Conservation (phyloP, 805 yeast genomes). For the Teunomyces cretensis region DNA sequence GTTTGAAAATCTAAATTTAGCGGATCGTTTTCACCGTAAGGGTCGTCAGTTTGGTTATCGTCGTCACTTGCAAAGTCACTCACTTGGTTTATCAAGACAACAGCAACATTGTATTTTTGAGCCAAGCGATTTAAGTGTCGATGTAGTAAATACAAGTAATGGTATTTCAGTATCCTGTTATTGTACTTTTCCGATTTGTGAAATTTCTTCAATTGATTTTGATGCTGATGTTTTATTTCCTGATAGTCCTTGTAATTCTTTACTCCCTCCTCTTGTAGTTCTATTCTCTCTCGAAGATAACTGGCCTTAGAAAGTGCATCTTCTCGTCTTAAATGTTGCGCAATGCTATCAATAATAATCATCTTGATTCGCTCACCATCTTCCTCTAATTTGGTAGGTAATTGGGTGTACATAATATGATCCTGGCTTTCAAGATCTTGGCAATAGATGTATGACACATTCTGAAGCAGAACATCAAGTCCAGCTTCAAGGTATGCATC, state of each 20-base stretch:
- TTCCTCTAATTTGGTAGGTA: constrained; percentile 49
- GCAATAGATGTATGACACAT: constrained; percentile 56
- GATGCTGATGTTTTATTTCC: constrained; percentile 15
- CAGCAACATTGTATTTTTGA: constrained; percentile 14
- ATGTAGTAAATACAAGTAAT: constrained; percentile 17
- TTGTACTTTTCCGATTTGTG: constrained; percentile 25
- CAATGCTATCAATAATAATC: constrained; percentile 76
- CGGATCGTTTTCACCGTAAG: constrained; percentile 10
- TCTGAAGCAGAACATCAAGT: constrained; percentile 23
- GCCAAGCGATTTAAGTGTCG: constrained; percentile 19
- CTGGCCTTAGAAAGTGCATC: constrained; percentile 34
- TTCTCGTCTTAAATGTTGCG: constrained; percentile 76
- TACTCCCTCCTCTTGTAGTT: constrained; percentile 17
- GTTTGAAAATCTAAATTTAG: constrained; percentile 17
- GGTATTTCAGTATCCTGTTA: constrained; percentile 16
- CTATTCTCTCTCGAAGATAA: constrained; percentile 30
- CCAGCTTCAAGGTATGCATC: constrained; percentile 5
- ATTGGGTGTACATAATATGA: constrained; percentile 65
- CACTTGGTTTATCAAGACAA: constrained; percentile 25
- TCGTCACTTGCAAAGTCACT: constrained; percentile 16
- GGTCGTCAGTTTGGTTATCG: background rate
- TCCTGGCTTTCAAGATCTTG: constrained; percentile 71
- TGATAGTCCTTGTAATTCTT: constrained; percentile 11
- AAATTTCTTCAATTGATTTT: constrained; percentile 19
- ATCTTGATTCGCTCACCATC: constrained; percentile 18